These are phyloP conservation scores for Trametes cingulata DNA, from an alignment of 768 basidiomycete genomes.

Conservation along the genomic window DNA sequence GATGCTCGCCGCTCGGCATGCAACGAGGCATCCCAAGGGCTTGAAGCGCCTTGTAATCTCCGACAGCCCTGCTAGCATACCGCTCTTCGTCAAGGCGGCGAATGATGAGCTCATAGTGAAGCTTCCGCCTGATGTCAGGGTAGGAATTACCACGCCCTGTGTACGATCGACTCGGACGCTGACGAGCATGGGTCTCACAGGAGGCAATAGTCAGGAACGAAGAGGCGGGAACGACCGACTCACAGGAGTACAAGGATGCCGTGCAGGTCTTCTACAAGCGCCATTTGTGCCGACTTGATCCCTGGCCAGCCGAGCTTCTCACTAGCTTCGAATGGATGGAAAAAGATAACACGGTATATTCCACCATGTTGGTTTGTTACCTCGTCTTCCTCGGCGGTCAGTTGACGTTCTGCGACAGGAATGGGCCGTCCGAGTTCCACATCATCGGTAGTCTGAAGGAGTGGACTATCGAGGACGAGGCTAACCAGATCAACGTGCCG, in stretches of 20 bases:
- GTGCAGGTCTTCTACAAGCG: slow-evolving; percentile 42
- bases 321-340: slow-evolving; percentile 36
- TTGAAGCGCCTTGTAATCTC: slow-evolving; percentile 36
- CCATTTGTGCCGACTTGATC: slow-evolving; percentile 46
- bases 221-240: slow-evolving; percentile 42
- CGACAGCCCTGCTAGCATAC: slow-evolving; percentile 32
- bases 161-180: not conserved
- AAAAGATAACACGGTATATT: slow-evolving; percentile 49
- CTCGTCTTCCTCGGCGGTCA: not conserved
- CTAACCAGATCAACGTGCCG: slow-evolving; percentile 41
- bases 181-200: no score
- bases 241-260: slow-evolving; percentile 47
- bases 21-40: slow-evolving; percentile 40
- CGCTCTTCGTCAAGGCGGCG: slow-evolving; percentile 36
- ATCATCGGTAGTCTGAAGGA: slow-evolving; percentile 43
- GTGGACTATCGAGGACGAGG: slow-evolving; percentile 48
- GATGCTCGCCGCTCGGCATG: slow-evolving; percentile 48
- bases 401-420: slow-evolving; percentile 8
- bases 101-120: slow-evolving; percentile 32
- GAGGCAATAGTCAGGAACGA: slow-evolving; percentile 41
- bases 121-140: slow-evolving; percentile 35
- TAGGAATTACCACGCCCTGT: slow-evolving; percentile 33
- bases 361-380: slow-evolving; percentile 42
- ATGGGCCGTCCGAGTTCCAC: slow-evolving; percentile 39
- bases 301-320: slow-evolving; percentile 43